Base-by-base conservation (phyloP, 1,139 yeast genomes). In the Magnusiomyces suaveolens region DNA sequence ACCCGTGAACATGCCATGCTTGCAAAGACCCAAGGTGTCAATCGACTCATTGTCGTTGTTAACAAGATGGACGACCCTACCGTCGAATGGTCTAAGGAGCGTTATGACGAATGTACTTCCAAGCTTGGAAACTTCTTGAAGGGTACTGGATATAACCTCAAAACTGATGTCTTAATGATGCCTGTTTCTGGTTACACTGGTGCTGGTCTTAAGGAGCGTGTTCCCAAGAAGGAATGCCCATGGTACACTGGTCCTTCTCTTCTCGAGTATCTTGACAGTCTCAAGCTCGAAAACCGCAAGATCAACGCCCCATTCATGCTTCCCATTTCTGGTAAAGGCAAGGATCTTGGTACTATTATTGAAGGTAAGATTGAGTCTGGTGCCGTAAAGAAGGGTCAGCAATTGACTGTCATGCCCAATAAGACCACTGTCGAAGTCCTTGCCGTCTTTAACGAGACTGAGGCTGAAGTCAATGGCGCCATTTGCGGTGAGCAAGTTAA, bases 11-110 rank as follows among this genome's bases (percentile, higher is more conserved):
- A 92, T 71, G 98, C 98, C 48, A 78, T 92, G 62, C 80, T 92
- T 71, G 97, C 98, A 63, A 92, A 87, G 80, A 92, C 97, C 58
- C 96, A 92, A 74, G 98, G 98, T 75, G 96, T 92, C 59, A 89
- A 87, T 76, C 86, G 84, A 72, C 80, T 92, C 66, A 77, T 92
- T 63, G 96, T 92, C 60, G 97, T 86, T 56, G 92, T 94, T 63
- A 92, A 92, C 77, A 92, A 92, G 81, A 92, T 92, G 98, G 99
- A 92, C 73, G 99, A 92, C 69, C 86, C 96, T 55, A 92, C 98
- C 52, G 99, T 92, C 51, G 75, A 72, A 61, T 92, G 99, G 99
- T 86, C 96, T 48, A 81, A 90, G 74, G 96, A 87, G 70, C 86
- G 99, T 74, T 92, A 88, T 72, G 89, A 87, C 66, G 98, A 92